Evolutionary conservation across 2,329 filamentous ascomycete genomes (phyloP), one percentile per base, ranked within the genome.

Genomic region (Sclerotinia spermophila): DNA sequence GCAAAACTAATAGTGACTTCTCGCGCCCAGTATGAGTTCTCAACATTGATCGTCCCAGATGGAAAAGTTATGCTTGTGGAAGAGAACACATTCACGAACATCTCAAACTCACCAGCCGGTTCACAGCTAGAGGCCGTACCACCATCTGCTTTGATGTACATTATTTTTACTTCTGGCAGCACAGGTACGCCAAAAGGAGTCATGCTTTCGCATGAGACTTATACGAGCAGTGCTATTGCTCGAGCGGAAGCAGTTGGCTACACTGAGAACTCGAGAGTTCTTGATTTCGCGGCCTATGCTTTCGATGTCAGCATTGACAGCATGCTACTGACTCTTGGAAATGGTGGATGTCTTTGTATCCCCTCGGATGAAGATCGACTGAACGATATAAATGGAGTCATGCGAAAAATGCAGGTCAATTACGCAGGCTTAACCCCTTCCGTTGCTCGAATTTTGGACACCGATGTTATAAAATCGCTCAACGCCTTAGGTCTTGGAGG

Each of bases 311-410:
- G 79, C 33, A 75, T 67, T 78, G 4, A 69, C 66, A 15, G 71
- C 75, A 3, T 76, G 65, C 35, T 67, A 44, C 42, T 84, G 17
- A 77, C 78, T 30, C 71, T 77, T 35, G 82, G 82, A 45, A 82
- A 79, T 38, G 81, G 82, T 30, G 82, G 79, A 10, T 80, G 79
- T 62, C 75, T 83, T 4, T 83, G 82, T 59, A 77, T 83, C 13
- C 81, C 81, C 1, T 80, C 79, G 0, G 80, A 83, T 40, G 77
- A 80, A 8, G 77, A 81, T 21, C 76, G 80, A 40, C 73, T 82
- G 56, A 81, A 82, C 58, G 76, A 81, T 62, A 75, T 83, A 24
- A 75, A 77, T 6, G 78, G 76, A 38, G 78, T 77, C 8, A 78
- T 79, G 30, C 65, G 73, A 11, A 44, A 62, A 24, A 73, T 75